Evolutionary conservation across 148 eudicot species (phyloP).

Genomic region (Rhododendron kiyosumense): DNA sequence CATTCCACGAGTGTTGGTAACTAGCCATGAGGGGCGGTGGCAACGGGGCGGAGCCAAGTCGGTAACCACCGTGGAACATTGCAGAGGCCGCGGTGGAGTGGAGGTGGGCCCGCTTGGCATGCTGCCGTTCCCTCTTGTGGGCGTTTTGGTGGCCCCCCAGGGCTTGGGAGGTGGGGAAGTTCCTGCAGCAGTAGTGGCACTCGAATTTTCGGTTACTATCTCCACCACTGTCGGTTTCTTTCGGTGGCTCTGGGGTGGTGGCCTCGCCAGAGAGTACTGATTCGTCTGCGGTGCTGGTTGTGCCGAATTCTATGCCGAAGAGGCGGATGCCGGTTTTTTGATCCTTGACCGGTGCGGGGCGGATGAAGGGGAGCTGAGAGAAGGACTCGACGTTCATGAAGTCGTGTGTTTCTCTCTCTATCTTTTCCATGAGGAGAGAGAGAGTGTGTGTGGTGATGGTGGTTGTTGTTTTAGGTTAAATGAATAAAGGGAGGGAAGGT

Average conservation of each 20-base stretch:
- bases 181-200: conserved; percentile 87
- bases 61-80: conserved; percentile 29
- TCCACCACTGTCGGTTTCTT: conserved; percentile 3
- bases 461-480: not conserved
- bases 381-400: conserved; percentile 95
- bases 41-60: conserved; percentile 13
- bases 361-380: conserved; percentile 86
- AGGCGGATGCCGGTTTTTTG: conserved; percentile 46
- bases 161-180: conserved; percentile 95
- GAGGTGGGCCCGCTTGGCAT: conserved; percentile 79
- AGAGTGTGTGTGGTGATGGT: not conserved
- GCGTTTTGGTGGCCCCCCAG: conserved; percentile 98
- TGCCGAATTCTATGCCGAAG: conserved; percentile 66
- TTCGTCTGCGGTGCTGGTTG: conserved; percentile 6
- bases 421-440: conserved; percentile 45
- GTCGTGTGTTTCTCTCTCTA: conserved; percentile 58
- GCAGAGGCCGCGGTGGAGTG: conserved; percentile 34
- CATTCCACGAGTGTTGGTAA: conserved; percentile 17
- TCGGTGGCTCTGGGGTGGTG: not conserved
- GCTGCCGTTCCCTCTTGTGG: conserved; percentile 86
- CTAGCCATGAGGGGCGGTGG: conserved; percentile 5
- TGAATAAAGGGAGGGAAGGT: not conserved
- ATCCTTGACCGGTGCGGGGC: conserved; percentile 49
- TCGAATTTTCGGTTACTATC: conserved; percentile 63
- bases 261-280: conserved; percentile 6